Conservation (phyloP, 2,329 filamentous ascomycete species). For the Ustulina deusta region DNA sequence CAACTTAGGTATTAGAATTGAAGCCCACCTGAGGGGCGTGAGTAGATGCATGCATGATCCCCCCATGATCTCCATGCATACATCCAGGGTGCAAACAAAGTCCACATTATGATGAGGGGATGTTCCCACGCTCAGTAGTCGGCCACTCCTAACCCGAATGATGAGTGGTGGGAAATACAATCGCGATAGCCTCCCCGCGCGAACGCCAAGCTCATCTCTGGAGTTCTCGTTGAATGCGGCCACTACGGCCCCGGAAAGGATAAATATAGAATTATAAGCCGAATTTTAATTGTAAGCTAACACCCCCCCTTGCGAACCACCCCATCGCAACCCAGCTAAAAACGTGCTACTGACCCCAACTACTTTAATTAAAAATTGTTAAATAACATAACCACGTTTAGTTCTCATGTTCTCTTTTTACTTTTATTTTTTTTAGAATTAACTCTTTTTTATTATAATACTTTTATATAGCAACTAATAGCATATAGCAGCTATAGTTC, state of each 20-base stretch:
- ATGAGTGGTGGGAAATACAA: conserved; percentile 38
- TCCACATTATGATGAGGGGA: neutral
- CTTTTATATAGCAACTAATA: too few species aligned
- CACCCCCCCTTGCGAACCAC: too few species aligned
- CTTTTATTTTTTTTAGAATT: too few species aligned
- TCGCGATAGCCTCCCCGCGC: conserved; percentile 26
- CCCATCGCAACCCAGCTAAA: too few species aligned
- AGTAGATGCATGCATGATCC: neutral
- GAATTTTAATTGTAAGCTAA: too few species aligned
- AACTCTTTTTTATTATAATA: too few species aligned
- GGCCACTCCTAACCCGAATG: neutral
- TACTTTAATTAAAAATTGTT: too few species aligned
- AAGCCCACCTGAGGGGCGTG: neutral
- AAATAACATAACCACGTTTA: too few species aligned
- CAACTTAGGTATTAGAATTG: neutral
- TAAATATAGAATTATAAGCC: neutral
- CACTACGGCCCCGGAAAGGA: neutral
- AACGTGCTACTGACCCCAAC: too few species aligned
- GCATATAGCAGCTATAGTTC: too few species aligned
- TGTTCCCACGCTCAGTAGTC: neutral
- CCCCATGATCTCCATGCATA: conserved; percentile 5
- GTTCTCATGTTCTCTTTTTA: too few species aligned
- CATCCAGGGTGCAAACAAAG: neutral
- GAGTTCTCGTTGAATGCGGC: neutral
- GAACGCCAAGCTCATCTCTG: conserved; percentile 20